Evolutionary conservation across 2,329 filamentous ascomycete species (phyloP).

Genomic region (Aureobasidium musti): DNA sequence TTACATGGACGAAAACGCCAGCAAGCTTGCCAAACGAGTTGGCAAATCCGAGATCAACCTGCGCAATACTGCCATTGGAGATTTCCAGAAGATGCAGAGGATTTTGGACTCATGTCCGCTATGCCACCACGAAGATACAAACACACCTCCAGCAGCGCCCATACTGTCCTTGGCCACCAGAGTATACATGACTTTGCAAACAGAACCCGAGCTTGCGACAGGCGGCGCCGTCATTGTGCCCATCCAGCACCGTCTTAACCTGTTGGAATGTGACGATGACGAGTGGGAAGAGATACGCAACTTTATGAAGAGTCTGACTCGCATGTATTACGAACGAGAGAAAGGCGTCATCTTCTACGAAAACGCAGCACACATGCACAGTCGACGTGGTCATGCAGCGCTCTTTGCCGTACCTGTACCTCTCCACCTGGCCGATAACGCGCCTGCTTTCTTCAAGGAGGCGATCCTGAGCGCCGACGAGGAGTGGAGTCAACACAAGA

Average conservation of each 20-base stretch:
- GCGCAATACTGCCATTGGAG: slow-evolving; percentile 80
- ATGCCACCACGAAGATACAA: slow-evolving; percentile 86
- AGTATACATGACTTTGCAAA: slow-evolving; percentile 83
- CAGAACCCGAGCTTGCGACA: slow-evolving; percentile 81
- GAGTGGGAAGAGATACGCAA: slow-evolving; percentile 99
- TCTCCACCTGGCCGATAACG: slow-evolving; percentile 85
- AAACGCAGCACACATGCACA: slow-evolving; percentile 78
- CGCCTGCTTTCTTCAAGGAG: slow-evolving; percentile 93
- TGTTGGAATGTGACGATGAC: slow-evolving; percentile 97
- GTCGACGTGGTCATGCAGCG: slow-evolving; percentile 75
- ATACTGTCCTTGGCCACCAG: slow-evolving; percentile 83
- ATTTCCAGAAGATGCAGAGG: slow-evolving; percentile 86
- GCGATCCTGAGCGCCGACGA: slow-evolving; percentile 85
- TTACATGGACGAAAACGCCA: slow-evolving; percentile 96
- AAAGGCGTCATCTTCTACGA: slow-evolving; percentile 96
- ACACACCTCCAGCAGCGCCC: slow-evolving; percentile 76
- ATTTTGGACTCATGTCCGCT: slow-evolving; percentile 86
- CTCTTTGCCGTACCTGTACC: slow-evolving; percentile 86
- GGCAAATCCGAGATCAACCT: slow-evolving; percentile 86
- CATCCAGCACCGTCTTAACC: slow-evolving; percentile 80
- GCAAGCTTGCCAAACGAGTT: slow-evolving; percentile 81
- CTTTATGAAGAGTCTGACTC: slow-evolving; percentile 95
- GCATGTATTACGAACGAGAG: slow-evolving; percentile 92
- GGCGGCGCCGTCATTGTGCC: slow-evolving; percentile 88
- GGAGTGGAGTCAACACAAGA: slow-evolving; percentile 94